Percentiles rank a stretch among this genome's conserved stretches.
phyloP scores from a whole-genome alignment of 2,329 filamentous ascomycete genomes.

The Endothia cerciana region DNA sequence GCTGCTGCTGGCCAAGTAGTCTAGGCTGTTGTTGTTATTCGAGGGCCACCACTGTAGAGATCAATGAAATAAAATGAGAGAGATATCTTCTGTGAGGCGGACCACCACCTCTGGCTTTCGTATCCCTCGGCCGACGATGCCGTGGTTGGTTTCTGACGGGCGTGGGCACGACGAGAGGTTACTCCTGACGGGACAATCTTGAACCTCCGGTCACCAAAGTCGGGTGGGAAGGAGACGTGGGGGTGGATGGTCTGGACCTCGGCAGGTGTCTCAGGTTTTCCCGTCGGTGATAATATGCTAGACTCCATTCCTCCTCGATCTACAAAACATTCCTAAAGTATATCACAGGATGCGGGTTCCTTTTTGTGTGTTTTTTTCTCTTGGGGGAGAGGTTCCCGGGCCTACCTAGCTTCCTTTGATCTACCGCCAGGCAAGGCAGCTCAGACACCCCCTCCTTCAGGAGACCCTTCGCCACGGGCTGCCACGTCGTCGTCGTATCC shows the following conservation, averaged over 20 bases:
- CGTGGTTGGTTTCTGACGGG: too few relatives aligned
- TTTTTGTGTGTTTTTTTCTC: too few relatives aligned
- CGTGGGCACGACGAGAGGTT: too few relatives aligned
- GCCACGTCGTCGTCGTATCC: neutral
- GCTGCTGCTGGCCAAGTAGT: constrained; percentile 27
- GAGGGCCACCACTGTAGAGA: constrained; percentile 9
- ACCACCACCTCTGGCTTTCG: neutral
- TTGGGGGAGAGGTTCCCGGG: too few relatives aligned
- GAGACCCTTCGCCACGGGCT: neutral
- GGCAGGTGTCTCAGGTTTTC: constrained; percentile 1
- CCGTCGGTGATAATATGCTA: constrained; percentile 23
- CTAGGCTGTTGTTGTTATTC: constrained; percentile 14
- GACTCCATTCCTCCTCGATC: constrained; percentile 21
- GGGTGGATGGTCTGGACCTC: neutral
- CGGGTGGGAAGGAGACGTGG: too few relatives aligned
- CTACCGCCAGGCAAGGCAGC: neutral
- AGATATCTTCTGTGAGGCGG: constrained; percentile 13
- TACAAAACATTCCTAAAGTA: neutral
- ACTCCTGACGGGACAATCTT: too few relatives aligned
- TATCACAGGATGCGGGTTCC: neutral
- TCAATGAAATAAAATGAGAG: neutral
- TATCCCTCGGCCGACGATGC: too few relatives aligned
- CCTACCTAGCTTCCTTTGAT: neutral
- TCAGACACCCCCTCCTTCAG: neutral
- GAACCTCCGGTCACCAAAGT: too few relatives aligned